phyloP scores from a whole-genome alignment of 768 basidiomycete species.

The Lactifluus rugatus region DNA sequence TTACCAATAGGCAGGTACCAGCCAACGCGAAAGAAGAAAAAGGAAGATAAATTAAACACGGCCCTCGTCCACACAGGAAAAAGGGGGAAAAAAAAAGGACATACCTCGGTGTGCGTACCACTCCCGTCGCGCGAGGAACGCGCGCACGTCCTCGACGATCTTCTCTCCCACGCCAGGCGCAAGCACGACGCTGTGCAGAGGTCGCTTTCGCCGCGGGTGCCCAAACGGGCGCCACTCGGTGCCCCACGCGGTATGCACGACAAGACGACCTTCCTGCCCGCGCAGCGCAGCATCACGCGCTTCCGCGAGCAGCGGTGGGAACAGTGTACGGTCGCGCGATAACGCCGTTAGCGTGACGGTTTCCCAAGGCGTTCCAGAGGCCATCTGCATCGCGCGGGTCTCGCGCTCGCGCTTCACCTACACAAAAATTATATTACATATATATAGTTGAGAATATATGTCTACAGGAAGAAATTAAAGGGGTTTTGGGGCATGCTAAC shows the following conservation, averaged over 20 bases:
- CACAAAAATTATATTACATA: too few relatives aligned
- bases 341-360: constrained; percentile 91
- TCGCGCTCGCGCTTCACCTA: constrained; percentile 94
- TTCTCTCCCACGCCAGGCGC: constrained; percentile 72
- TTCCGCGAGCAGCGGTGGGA: constrained; percentile 72
- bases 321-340: constrained; percentile 74
- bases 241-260: constrained; percentile 95
- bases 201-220: constrained; percentile 76
- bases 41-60: too few relatives aligned
- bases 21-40: too few relatives aligned
- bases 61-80: background rate
- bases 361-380: constrained; percentile 94
- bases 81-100: constrained; percentile 17
- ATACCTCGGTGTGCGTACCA: constrained; percentile 97
- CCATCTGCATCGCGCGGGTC: constrained; percentile 82
- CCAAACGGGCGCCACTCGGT: constrained; percentile 96
- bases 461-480: too few relatives aligned
- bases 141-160: constrained; percentile 70
- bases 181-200: constrained; percentile 83
- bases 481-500: too few relatives aligned
- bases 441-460: too few relatives aligned
- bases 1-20: background rate
- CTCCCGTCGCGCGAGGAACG: constrained; percentile 71
- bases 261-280: constrained; percentile 85
- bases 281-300: constrained; percentile 83